Conservation (phyloP, 768 basidiomycete genomes). For the Clitopilus hobsonii region DNA sequence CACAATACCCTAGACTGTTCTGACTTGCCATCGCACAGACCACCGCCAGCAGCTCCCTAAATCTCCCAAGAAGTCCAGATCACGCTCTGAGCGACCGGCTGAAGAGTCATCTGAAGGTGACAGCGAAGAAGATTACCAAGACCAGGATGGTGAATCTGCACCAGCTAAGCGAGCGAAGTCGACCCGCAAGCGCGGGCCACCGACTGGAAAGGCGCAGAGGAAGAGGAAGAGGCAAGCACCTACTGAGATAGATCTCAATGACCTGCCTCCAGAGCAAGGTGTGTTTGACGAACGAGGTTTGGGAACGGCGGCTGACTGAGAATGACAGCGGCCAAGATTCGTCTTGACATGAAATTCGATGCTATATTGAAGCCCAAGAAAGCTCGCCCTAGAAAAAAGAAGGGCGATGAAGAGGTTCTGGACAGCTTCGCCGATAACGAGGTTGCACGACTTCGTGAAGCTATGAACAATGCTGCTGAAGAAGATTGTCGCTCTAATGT, state of each 20-base stretch:
- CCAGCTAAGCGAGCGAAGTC: background rate
- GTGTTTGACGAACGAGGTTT: conserved; percentile 11
- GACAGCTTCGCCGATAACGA: conserved; percentile 90
- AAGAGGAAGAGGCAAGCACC: background rate
- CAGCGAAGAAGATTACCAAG: conserved; percentile 1
- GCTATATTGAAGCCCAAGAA: conserved; percentile 84
- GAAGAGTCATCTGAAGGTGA: conserved; percentile 1
- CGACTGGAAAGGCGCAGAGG: background rate
- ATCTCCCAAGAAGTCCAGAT: background rate
- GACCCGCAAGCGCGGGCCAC: background rate
- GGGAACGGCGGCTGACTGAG: background rate
- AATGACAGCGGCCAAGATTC: conserved; percentile 62
- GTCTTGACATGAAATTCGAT: conserved; percentile 81
- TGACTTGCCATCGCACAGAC: background rate
- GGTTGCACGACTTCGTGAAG: conserved; percentile 81
- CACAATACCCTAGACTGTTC: background rate
- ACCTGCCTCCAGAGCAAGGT: conserved; percentile 80
- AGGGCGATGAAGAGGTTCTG: conserved; percentile 71
- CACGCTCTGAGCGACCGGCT: background rate
- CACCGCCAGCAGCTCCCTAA: background rate
- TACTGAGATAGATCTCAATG: conserved; percentile 29
- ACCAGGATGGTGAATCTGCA: background rate
- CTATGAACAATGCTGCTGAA: conserved; percentile 84
- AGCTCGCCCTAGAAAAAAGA: conserved; percentile 67
- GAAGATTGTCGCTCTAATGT: conserved; percentile 79